Percentiles rank a stretch among this genome's conserved stretches.
These are phyloP conservation scores for Aspergillus sclerotioniger DNA, from an alignment of 495 filamentous ascomycete species.

Conservation along the genomic window DNA sequence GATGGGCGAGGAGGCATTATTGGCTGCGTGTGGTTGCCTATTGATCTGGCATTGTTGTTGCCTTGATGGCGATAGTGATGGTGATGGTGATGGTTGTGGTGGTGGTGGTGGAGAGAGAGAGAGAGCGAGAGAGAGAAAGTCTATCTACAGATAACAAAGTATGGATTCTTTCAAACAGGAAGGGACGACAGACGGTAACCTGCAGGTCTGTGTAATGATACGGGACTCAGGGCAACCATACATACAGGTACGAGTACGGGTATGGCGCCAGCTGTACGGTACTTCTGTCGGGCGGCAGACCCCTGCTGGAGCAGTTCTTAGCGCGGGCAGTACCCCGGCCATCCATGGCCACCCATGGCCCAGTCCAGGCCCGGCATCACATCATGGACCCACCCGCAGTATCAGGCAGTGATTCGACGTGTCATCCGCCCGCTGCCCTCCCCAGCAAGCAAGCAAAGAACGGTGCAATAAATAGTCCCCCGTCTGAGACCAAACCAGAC, in stretches of 20 bases:
- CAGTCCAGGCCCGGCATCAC: slow-evolving; percentile 25
- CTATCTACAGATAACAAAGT: no score
- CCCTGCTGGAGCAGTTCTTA: neutral
- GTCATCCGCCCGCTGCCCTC: neutral
- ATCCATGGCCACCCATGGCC: slow-evolving; percentile 20
- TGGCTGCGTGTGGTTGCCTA: neutral
- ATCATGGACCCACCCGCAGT: slow-evolving; percentile 20
- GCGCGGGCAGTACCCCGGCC: slow-evolving; percentile 5
- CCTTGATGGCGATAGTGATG: no score
- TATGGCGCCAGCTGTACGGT: neutral
- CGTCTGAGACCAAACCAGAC: no score
- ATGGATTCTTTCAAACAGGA: no score
- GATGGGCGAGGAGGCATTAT: neutral
- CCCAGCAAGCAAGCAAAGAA: no score
- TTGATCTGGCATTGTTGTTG: no score
- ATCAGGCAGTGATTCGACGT: slow-evolving; percentile 22
- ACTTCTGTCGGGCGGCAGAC: neutral
- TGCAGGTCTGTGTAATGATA: neutral
- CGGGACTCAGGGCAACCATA: neutral
- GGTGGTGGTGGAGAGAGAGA: neutral
- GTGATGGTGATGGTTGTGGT: no score
- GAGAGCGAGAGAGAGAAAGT: neutral
- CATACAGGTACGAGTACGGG: neutral
- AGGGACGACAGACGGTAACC: no score
- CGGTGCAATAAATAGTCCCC: no score